Conservation (phyloP, 2,329 filamentous ascomycete genomes). For the Emydomyces testavorans region DNA sequence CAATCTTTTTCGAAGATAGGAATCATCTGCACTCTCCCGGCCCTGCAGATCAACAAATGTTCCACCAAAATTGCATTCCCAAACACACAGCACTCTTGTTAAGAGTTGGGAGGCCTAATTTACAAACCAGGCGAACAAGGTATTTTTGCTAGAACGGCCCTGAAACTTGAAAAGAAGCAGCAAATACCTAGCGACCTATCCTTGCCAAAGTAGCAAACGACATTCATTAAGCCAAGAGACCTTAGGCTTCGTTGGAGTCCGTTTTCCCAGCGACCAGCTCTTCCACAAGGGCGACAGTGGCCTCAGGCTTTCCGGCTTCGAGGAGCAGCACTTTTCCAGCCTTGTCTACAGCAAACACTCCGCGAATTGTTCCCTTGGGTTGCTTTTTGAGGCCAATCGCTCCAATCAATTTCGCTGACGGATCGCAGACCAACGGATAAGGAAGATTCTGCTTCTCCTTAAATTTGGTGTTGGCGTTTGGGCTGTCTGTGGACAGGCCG, state of each 20-base stretch:
- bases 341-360: conserved; percentile 80
- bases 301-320: conserved; percentile 63
- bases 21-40: not conserved
- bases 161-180: not conserved
- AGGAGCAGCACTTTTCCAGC: conserved; percentile 65
- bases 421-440: conserved; percentile 81
- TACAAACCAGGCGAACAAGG: not conserved
- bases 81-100: not conserved
- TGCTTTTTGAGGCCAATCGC: conserved; percentile 85
- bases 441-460: conserved; percentile 81
- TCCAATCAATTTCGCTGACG: conserved; percentile 57
- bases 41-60: not conserved
- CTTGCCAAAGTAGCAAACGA: not conserved
- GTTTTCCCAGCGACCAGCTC: conserved; percentile 48
- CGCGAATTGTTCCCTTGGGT: conserved; percentile 67
- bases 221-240: not conserved
- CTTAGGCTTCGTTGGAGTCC: not conserved
- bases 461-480: conserved; percentile 88
- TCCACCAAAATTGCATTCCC: not conserved
- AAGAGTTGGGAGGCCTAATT: not conserved
- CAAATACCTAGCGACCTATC: not conserved
- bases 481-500: conserved; percentile 75
- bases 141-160: not conserved
- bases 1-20: not conserved
- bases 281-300: conserved; percentile 65